Evolutionary conservation across 352 stramenopile genomes (phyloP), one percentile per base, ranked within the genome.

Genomic region (Pythium plurisporium): DNA sequence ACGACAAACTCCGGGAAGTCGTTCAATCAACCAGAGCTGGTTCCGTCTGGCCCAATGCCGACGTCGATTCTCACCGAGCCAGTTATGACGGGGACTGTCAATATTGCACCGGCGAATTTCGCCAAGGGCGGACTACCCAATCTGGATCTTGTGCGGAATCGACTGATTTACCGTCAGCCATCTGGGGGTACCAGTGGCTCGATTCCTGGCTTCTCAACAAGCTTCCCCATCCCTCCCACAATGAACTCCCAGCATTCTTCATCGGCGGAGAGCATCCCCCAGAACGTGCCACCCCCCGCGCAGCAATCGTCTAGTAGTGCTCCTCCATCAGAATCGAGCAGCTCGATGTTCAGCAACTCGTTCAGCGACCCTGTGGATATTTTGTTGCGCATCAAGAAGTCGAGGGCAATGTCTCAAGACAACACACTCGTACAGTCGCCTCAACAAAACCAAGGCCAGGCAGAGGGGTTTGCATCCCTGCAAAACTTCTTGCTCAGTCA

Each of bases 351-450:
- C 40, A 71, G 63, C 22, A 82, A 76, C 44, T 86, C 79, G 2
- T 86, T 87, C 45, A 88, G 70, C 42, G 80, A 90, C 46, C 80
- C 80, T 1, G 80, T 90, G n/a, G 77, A 88, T 36, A 87, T 90
- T 41, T 47, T 90, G 40, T 55, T 90, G 12, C 77, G 76, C 17
- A 88, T 90, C 60, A 90, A 90, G 57, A 83, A 90, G 38, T 90
- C 77, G n/a, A 65, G 66, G 15, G 58, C 63, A 14, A 62, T 63
- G 53, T 70, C 63, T 2, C 46, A 57, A 30, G 62, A 70, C 33
- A 66, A 54, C 40, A 57, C 63, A 23, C 49, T 74, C n/a, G 56
- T 74, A n/a, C 50, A 65, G 20, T 65, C 58, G 15, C 67, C 62
- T 12, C 65, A 73, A 40, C 66, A 79, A 43, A 31, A 55, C 1